Base-by-base conservation (phyloP, 208 protist species). In the Naegleria gruberi region DNA sequence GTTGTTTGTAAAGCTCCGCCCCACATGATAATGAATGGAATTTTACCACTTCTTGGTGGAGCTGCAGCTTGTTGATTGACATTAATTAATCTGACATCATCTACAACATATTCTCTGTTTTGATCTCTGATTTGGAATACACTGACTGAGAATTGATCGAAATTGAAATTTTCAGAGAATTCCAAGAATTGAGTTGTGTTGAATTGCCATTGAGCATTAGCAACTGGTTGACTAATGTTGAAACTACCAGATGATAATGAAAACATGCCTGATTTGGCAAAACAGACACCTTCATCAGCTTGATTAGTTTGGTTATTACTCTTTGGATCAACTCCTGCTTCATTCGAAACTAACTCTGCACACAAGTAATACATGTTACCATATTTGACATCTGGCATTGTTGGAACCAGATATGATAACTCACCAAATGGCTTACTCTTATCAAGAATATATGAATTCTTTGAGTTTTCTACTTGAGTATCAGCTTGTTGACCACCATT, bases 161-260 rank as follows among this genome's bases (percentile, higher is more conserved):
- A 77, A 37, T 77, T 77, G 26, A 77, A 37, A 37, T 19, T 37
- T n/a, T 77, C 65, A 37, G 19, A 37, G 30, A 77, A 77, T 37
- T 77, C 65, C 8, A 77, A 7, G n/a, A 37, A 77, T 30, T 77
- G 26, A 77, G 65, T 77, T 0, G 65, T 77, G 65, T 77, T 77
- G 65, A 77, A 77, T 77, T 77, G 65, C 65, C 65, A 77, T n/a
- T 77, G 19, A n/a, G 65, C 65, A 77, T 77, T 77, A 7, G 65
- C 65, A n/a, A 77, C 26, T 77, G 65, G 65, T 37, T 12, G 26
- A 77, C 8, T 77, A n/a, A 77, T 77, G 30, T 19, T 77, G 30
- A 77, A 37, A 37, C 8, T 37, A n/a, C 65, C 65, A 37, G 6
- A 0, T 37, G 65, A 37, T 7, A 77, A 37, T 19, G 65, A 37